Conservation (phyloP, 345 rosid species). For the Hibiscus tridactylites region DNA sequence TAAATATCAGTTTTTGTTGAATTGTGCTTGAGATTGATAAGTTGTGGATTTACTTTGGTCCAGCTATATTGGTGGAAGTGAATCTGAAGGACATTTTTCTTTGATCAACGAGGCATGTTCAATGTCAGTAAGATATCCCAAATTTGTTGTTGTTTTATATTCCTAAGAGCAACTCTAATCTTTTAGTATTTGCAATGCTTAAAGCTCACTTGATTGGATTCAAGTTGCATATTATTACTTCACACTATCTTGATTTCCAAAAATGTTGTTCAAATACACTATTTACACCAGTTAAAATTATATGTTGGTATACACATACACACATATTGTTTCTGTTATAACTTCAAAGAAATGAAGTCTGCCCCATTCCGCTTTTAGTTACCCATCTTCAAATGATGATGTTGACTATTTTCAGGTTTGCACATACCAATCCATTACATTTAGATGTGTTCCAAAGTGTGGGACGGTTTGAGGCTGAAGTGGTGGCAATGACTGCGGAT, state of each 20-base stretch:
- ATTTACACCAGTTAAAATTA: background rate
- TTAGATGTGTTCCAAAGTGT: conserved; percentile 81
- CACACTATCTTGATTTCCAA: background rate
- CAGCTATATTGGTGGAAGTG: conserved; percentile 89
- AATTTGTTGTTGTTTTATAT: background rate
- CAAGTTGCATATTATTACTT: background rate
- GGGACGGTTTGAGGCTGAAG: conserved; percentile 84
- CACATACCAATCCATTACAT: conserved; percentile 94
- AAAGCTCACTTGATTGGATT: background rate
- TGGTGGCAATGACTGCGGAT: conserved; percentile 93
- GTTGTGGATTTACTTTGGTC: conserved; percentile 10
- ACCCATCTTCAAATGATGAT: background rate
- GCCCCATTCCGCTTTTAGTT: too few relatives aligned
- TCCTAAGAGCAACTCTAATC: background rate
- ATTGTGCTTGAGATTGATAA: conserved; percentile 10
- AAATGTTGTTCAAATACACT: background rate
- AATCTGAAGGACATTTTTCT: conserved; percentile 71
- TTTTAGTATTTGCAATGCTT: background rate
- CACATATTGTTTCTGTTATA: too few relatives aligned
- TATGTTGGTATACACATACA: too few relatives aligned
- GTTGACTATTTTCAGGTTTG: conserved; percentile 60
- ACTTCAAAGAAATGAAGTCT: too few relatives aligned
- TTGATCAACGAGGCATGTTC: conserved; percentile 93
- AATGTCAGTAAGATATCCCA: conserved; percentile 53
- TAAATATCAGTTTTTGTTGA: background rate